Evolutionary conservation across 768 basidiomycete genomes (phyloP).

Genomic region (Mycena alexandri): DNA sequence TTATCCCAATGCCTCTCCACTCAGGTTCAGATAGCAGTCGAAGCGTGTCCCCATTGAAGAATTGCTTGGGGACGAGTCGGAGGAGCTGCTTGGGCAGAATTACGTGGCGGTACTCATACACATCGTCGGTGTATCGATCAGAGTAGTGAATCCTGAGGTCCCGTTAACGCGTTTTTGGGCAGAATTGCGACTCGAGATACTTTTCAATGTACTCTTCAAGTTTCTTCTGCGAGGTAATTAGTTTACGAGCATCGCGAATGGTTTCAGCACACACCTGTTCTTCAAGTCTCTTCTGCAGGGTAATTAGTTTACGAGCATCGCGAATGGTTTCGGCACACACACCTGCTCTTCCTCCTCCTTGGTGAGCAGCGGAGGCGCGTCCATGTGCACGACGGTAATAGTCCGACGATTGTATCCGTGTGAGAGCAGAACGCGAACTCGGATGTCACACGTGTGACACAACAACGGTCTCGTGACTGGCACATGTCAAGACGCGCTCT

Average conservation of each 20-base stretch:
- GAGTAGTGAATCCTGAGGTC: conserved; percentile 85
- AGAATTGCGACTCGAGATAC: conserved; percentile 50
- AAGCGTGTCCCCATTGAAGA: conserved; percentile 82
- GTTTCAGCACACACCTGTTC: conserved; percentile 27
- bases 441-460: too few species aligned
- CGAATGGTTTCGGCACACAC: too few species aligned
- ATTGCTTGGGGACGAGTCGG: conserved; percentile 91
- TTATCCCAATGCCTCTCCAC: conserved; percentile 97
- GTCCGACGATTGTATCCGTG: too few species aligned
- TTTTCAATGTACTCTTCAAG: conserved; percentile 86
- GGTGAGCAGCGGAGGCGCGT: conserved; percentile 9
- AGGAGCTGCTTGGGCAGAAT: conserved; percentile 95
- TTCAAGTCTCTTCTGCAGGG: conserved; percentile 60
- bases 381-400: conserved; percentile 7
- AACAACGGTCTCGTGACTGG: conserved; percentile 9
- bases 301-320: too few species aligned
- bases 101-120: conserved; percentile 96
- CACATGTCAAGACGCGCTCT: not conserved
- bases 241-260: too few species aligned
- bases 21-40: conserved; percentile 88
- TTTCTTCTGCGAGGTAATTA: conserved; percentile 51
- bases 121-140: conserved; percentile 92
- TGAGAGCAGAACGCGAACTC: too few species aligned
- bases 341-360: conserved; percentile 51
- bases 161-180: conserved; percentile 36